Evolutionary conservation across 176 grass and related monocot species (phyloP).

Genomic region (Rhipidocladum racemiflorum): DNA sequence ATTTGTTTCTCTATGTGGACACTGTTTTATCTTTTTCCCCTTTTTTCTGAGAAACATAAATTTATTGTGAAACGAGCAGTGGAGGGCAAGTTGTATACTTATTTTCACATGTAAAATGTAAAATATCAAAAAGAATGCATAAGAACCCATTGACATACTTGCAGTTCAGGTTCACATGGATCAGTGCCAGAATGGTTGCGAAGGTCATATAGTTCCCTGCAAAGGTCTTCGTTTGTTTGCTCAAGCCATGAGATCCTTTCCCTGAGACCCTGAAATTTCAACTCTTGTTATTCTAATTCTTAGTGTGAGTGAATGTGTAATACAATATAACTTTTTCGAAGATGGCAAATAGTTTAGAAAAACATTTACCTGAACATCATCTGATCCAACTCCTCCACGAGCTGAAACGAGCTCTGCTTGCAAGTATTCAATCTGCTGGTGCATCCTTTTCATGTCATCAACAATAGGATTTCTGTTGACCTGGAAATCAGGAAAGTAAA

Average conservation of each 20-base stretch:
- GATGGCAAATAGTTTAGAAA: background rate
- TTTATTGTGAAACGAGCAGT: constrained; percentile 14
- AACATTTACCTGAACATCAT: constrained; percentile 78
- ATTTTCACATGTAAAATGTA: constrained; percentile 21
- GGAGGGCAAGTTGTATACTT: background rate
- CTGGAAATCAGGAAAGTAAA: constrained; percentile 44
- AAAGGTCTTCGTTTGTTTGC: constrained; percentile 85
- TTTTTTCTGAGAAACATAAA: background rate
- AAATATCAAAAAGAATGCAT: constrained; percentile 22
- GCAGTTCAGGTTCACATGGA: constrained; percentile 60
- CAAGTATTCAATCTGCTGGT: constrained; percentile 85
- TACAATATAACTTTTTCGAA: background rate
- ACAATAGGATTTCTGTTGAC: constrained; percentile 97
- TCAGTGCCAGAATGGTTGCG: constrained; percentile 47
- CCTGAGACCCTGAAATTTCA: constrained; percentile 72
- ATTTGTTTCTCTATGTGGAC: too few species aligned
- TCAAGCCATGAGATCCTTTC: constrained; percentile 93
- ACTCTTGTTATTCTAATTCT: constrained; percentile 28
- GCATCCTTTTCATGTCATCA: constrained; percentile 99
- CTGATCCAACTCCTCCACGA: constrained; percentile 64
- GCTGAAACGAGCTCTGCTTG: constrained; percentile 79
- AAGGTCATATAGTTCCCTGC: constrained; percentile 67
- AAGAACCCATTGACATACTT: constrained; percentile 52
- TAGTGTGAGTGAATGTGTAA: background rate
- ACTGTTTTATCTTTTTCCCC: constrained; percentile 1